Conservation (phyloP, 2,329 filamentous ascomycete species). For the Cladosporium halotolerans region DNA sequence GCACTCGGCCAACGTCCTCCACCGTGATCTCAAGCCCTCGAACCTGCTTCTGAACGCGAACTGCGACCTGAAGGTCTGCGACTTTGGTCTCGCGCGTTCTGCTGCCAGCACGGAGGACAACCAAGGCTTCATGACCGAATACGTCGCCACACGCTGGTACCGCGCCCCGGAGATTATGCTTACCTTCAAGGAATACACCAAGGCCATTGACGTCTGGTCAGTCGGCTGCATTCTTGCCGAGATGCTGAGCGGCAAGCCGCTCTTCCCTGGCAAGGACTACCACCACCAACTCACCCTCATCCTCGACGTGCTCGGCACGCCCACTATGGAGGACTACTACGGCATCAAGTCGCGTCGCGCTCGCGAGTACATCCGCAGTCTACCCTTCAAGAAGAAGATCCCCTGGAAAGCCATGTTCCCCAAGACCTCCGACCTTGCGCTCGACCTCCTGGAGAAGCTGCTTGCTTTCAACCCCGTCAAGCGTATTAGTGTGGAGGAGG, state of each 20-base stretch:
- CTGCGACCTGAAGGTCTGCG: slow-evolving; percentile 97
- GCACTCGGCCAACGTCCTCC: slow-evolving; percentile 94
- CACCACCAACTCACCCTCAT: slow-evolving; percentile 98
- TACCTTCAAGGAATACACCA: slow-evolving; percentile 99
- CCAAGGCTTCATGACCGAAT: slow-evolving; percentile 99
- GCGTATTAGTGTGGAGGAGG: slow-evolving; percentile 96
- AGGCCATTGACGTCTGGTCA: slow-evolving; percentile 98
- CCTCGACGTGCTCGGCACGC: slow-evolving; percentile 91
- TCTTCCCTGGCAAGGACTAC: slow-evolving; percentile 98
- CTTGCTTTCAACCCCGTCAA: slow-evolving; percentile 98
- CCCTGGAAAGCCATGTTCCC: slow-evolving; percentile 96
- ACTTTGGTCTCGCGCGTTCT: slow-evolving; percentile 88
- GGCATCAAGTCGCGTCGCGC: slow-evolving; percentile 98
- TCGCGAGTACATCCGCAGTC: slow-evolving; percentile 93
- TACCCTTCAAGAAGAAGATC: slow-evolving; percentile 99
- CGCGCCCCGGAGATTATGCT: slow-evolving; percentile 99
- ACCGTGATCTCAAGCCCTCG: slow-evolving; percentile 94
- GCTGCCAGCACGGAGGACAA: slow-evolving; percentile 98
- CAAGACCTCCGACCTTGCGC: slow-evolving; percentile 94
- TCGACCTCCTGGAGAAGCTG: slow-evolving; percentile 91
- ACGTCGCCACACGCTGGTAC: slow-evolving; percentile 98
- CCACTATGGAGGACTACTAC: slow-evolving; percentile 99
- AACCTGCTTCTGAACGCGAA: slow-evolving; percentile 97
- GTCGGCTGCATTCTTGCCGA: slow-evolving; percentile 97
- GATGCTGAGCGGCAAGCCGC: slow-evolving; percentile 96